Conservation (phyloP, 2,329 filamentous ascomycete genomes). For the Fusarium temperatum region DNA sequence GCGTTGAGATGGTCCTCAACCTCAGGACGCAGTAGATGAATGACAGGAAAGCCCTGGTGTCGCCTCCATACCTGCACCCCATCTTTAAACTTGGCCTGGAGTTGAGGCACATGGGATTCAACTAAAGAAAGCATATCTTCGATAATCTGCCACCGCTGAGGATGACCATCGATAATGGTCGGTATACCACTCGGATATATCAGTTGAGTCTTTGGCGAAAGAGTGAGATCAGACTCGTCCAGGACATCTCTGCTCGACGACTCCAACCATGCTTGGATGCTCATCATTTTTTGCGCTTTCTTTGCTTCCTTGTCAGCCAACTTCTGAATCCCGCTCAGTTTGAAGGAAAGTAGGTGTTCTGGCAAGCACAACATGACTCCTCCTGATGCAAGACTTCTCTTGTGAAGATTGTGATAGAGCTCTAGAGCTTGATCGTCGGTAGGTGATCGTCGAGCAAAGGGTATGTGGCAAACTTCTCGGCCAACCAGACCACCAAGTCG, state of each 20-base stretch:
- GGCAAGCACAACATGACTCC: slow-evolving; percentile 69
- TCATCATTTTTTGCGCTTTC: slow-evolving; percentile 59
- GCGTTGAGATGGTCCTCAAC: slow-evolving; percentile 56
- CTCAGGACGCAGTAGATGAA: slow-evolving; percentile 62
- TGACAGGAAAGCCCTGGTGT: slow-evolving; percentile 59
- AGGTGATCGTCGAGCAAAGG: slow-evolving; percentile 62
- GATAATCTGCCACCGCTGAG: slow-evolving; percentile 59
- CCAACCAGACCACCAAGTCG: slow-evolving; percentile 64
- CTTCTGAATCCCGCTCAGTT: slow-evolving; percentile 66
- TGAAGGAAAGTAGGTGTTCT: slow-evolving; percentile 72
- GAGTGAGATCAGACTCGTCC: slow-evolving; percentile 69
- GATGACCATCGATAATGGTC: slow-evolving; percentile 60
- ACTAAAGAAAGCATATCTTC: slow-evolving; percentile 54
- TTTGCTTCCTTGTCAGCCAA: slow-evolving; percentile 56
- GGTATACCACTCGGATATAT: slow-evolving; percentile 65
- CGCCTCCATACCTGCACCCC: slow-evolving; percentile 59
- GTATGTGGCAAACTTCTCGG: slow-evolving; percentile 62
- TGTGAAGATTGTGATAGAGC: slow-evolving; percentile 51
- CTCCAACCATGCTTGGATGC: slow-evolving; percentile 60
- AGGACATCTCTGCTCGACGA: slow-evolving; percentile 65
- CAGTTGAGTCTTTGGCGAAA: slow-evolving; percentile 63
- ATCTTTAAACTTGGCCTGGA: slow-evolving; percentile 50
- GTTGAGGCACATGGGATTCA: slow-evolving; percentile 47
- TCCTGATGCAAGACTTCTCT: slow-evolving; percentile 47
- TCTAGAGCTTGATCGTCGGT: slow-evolving; percentile 44